These are phyloP conservation scores for Kuraishia ogatae DNA, from an alignment of 805 yeast species.

Conservation along the genomic window DNA sequence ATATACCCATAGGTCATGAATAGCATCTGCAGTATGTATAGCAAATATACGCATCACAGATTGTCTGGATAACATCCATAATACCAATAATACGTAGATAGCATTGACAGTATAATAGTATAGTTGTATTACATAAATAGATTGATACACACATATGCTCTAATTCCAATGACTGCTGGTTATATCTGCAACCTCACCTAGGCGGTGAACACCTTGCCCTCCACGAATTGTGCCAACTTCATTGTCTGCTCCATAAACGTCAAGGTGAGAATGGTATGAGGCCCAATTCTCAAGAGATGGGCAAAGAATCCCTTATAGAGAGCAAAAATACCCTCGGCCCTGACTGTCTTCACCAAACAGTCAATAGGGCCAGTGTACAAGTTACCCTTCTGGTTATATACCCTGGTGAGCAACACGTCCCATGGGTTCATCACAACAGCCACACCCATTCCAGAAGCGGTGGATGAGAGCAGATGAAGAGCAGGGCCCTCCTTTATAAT, in stretches of 20 bases:
- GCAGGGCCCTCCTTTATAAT: slow-evolving; percentile 54
- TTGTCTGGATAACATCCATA: too few species aligned
- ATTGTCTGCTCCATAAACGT: slow-evolving; percentile 95
- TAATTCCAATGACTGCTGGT: not conserved
- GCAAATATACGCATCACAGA: too few species aligned
- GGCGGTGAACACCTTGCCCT: slow-evolving; percentile 18
- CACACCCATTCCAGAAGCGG: slow-evolving; percentile 84
- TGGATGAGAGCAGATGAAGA: slow-evolving; percentile 65
- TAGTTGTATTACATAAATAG: too few species aligned
- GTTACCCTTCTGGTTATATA: slow-evolving; percentile 89
- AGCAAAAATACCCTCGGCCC: slow-evolving; percentile 77
- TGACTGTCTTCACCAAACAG: slow-evolving; percentile 77
- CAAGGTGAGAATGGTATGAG: slow-evolving; percentile 85
- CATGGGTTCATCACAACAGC: slow-evolving; percentile 96
- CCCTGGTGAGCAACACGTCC: slow-evolving; percentile 91
- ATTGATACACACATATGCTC: not conserved
- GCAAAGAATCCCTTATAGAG: slow-evolving; percentile 93
- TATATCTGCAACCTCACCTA: not conserved
- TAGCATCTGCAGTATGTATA: too few species aligned
- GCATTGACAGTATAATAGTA: too few species aligned
- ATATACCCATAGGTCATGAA: too few species aligned
- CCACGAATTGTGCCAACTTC: slow-evolving; percentile 42
- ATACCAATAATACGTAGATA: too few species aligned
- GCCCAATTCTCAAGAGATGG: slow-evolving; percentile 85
- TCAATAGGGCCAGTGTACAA: slow-evolving; percentile 83